A percentile compares a stretch with the other conserved stretches of the same genome.
phyloP scores from a whole-genome alignment of 1,284 basidiomycete species.

The Cronartium ribicola region DNA sequence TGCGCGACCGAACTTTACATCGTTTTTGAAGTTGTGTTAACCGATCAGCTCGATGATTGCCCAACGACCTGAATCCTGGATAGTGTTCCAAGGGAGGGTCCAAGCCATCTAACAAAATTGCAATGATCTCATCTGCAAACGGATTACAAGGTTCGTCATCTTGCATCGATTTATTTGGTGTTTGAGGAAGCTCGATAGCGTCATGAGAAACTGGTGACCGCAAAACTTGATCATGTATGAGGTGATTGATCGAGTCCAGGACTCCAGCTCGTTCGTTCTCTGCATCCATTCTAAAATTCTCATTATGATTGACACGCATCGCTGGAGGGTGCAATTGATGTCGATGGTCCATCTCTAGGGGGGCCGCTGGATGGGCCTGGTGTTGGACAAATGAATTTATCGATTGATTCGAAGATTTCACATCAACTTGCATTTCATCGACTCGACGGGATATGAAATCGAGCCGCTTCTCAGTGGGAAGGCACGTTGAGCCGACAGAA shows the following conservation, averaged over 20 bases:
- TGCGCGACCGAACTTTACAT: constrained; percentile 53
- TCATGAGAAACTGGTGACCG: background rate
- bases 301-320: background rate
- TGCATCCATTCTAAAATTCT: background rate
- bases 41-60: constrained; percentile 58
- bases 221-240: constrained; percentile 2
- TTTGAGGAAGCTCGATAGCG: constrained; percentile 12
- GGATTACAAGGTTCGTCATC: constrained; percentile 86
- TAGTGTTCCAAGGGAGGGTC: constrained; percentile 60
- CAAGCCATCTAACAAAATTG: constrained; percentile 62
- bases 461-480: background rate
- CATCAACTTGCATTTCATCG: constrained; percentile 3
- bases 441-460: background rate
- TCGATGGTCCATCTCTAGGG: background rate
- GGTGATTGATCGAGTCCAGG: constrained; percentile 4
- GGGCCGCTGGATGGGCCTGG: background rate
- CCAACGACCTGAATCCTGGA: constrained; percentile 63
- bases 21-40: constrained; percentile 61
- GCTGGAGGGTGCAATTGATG: background rate
- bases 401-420: background rate
- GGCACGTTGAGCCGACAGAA: background rate
- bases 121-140: constrained; percentile 65
- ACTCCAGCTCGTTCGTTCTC: constrained; percentile 10
- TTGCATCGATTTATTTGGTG: constrained; percentile 43
- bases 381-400: background rate